These are phyloP conservation scores for Penicillium capsulatum DNA, from an alignment of 2,329 filamentous ascomycete genomes.

Conservation along the genomic window DNA sequence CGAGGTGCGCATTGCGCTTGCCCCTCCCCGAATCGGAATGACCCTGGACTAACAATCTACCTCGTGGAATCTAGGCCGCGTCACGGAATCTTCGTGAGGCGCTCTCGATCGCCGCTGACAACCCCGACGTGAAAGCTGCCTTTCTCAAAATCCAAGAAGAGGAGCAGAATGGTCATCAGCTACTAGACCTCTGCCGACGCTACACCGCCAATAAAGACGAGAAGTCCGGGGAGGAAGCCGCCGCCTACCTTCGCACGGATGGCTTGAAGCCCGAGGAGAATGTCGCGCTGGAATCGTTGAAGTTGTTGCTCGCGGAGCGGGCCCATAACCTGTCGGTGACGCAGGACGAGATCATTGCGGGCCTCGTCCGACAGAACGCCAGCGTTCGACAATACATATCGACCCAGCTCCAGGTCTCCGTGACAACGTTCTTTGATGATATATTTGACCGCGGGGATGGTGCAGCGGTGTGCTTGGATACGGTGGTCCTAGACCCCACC, in stretches of 20 bases:
- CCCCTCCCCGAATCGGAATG: background rate
- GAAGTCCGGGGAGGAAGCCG: conserved; percentile 43
- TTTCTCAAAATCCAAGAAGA: conserved; percentile 44
- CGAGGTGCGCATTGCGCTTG: conserved; percentile 34
- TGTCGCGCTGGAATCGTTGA: conserved; percentile 42
- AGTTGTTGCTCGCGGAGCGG: conserved; percentile 39
- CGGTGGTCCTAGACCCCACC: conserved; percentile 43
- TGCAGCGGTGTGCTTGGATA: conserved; percentile 45
- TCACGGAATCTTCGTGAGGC: conserved; percentile 48
- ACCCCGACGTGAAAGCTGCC: conserved; percentile 43
- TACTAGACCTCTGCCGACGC: conserved; percentile 44
- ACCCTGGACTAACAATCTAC: background rate
- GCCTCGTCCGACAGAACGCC: conserved; percentile 42
- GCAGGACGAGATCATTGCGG: conserved; percentile 47
- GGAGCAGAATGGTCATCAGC: conserved; percentile 40
- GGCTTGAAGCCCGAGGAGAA: conserved; percentile 42
- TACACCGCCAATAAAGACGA: conserved; percentile 42
- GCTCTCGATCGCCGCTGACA: conserved; percentile 45
- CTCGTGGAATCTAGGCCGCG: conserved; percentile 36
- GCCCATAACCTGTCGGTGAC: conserved; percentile 35
- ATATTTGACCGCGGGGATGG: conserved; percentile 48
- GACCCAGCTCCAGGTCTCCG: conserved; percentile 40
- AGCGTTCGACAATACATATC: conserved; percentile 45
- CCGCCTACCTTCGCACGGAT: conserved; percentile 41
- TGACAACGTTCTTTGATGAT: conserved; percentile 47